phyloP scores from a whole-genome alignment of 1,284 basidiomycete species.

The Fomitopsis palustris region DNA sequence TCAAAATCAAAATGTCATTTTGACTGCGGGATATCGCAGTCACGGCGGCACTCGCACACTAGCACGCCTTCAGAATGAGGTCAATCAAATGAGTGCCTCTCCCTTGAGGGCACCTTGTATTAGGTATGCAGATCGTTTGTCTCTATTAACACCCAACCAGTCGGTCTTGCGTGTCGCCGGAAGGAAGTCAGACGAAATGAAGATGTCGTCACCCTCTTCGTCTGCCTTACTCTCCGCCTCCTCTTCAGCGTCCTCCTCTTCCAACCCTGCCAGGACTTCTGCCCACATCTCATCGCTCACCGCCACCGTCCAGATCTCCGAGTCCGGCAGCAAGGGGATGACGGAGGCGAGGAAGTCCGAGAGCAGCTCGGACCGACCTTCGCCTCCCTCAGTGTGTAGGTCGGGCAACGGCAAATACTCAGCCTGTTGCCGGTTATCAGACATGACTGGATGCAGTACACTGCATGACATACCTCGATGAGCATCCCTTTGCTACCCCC shows the following conservation, averaged over 20 bases:
- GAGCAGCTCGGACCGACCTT: constrained; percentile 66
- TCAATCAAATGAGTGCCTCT: constrained; percentile 62
- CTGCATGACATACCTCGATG: constrained; percentile 53
- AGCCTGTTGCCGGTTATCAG: constrained; percentile 39
- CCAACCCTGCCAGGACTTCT: constrained; percentile 72
- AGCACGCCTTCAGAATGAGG: background rate
- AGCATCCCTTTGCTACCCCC: constrained; percentile 78
- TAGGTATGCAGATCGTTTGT: constrained; percentile 70
- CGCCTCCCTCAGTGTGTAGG: constrained; percentile 53
- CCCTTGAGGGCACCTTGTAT: constrained; percentile 71
- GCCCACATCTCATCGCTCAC: constrained; percentile 74
- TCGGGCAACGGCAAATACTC: constrained; percentile 73
- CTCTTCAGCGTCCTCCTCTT: constrained; percentile 46
- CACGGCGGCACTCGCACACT: background rate
- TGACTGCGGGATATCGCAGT: background rate
- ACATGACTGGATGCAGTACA: background rate
- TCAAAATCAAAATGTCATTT: background rate
- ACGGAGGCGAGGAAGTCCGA: constrained; percentile 70
- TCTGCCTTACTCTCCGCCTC: constrained; percentile 19
- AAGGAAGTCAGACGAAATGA: constrained; percentile 50
- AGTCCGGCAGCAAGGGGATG: constrained; percentile 65
- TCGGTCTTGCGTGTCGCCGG: constrained; percentile 49
- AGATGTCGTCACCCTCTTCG: constrained; percentile 43
- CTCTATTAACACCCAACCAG: constrained; percentile 73
- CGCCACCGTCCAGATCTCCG: constrained; percentile 69